Conservation (phyloP, 2,329 filamentous ascomycete genomes). For the Xylaria sp. region DNA sequence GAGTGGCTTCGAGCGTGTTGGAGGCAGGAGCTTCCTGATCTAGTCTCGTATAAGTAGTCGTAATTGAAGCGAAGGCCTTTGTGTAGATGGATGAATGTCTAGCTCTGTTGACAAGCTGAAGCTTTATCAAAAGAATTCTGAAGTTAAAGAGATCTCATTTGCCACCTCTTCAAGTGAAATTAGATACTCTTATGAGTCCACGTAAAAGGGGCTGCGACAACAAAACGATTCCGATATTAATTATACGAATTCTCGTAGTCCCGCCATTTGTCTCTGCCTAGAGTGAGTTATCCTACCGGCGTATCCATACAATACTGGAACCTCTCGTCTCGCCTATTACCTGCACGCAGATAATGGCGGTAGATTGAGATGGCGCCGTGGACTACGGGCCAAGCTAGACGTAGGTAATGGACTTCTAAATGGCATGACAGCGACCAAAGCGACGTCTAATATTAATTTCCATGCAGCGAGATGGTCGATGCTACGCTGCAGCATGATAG, state of each 20-base stretch:
- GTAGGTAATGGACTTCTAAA: background rate
- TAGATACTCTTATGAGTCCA: conserved; percentile 1
- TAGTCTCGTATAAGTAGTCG: conserved; percentile 19
- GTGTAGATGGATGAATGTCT: conserved; percentile 18
- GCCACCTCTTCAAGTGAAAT: background rate
- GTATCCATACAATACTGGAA: no score
- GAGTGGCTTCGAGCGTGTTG: conserved; percentile 9
- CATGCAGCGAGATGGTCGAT: conserved; percentile 3
- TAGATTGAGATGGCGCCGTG: background rate
- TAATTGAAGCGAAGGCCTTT: background rate
- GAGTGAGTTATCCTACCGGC: background rate
- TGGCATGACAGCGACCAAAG: no score
- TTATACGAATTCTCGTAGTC: background rate
- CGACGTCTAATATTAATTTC: background rate
- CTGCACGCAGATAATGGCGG: background rate
- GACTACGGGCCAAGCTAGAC: background rate
- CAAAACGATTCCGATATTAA: background rate
- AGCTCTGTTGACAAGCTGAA: conserved; percentile 28
- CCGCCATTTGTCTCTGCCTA: background rate
- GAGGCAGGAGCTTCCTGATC: conserved; percentile 28
- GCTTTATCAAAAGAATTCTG: conserved; percentile 14
- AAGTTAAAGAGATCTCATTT: background rate
- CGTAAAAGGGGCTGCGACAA: background rate
- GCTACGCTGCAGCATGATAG: background rate
- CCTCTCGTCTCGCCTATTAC: background rate